Evolutionary conservation across 257 asterid genomes (phyloP), one percentile per base, ranked within the genome.

Genomic region (Lithospermum erythrorhizon): DNA sequence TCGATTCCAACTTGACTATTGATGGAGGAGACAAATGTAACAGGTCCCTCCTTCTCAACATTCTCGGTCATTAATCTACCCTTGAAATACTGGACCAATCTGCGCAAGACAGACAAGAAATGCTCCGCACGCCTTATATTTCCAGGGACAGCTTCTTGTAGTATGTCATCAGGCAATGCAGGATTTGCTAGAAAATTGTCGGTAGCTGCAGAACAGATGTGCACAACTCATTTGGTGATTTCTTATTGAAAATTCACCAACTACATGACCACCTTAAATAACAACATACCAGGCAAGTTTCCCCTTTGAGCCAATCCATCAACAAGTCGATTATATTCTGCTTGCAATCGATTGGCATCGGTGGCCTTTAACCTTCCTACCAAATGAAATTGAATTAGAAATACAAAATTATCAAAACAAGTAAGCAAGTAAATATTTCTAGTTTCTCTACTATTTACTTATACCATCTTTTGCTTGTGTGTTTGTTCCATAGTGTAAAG

Each of bases 291-390:
- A 32, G 95, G 94, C 63, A 89, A 89, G 71, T 87, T 78, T 67
- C 94, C 95, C 73, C 94, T 79, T 70, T 86, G 87, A 32, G 97
- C 96, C 81, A 93, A 80, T 56, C 98, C 98, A 20, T 86, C 95
- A 79, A 93, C 94, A 66, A 93, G 96, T 71, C 97, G 83, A 66
- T 75, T 93, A 82, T 93, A 93, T 61, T 89, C 98, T 58, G 94
- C 83, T 67, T 94, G 97, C 81, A 93, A 76, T 74, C 98, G 88
- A 80, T 90, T 94, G 75, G 95, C 97, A 80, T 93, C 98, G 32
- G 95, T 84, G 78, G 95, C 97, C 97, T 93, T 89, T 78, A 89
- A 81, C 97, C 98, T 93, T 88, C 93, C 97, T 86, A 86, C 86
- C 96, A 88, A 78, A 81, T 77, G 64, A 80, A 76, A 70, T 58